Conservation (phyloP, 2,329 filamentous ascomycete species). For the Paramyrothecium roridum region DNA sequence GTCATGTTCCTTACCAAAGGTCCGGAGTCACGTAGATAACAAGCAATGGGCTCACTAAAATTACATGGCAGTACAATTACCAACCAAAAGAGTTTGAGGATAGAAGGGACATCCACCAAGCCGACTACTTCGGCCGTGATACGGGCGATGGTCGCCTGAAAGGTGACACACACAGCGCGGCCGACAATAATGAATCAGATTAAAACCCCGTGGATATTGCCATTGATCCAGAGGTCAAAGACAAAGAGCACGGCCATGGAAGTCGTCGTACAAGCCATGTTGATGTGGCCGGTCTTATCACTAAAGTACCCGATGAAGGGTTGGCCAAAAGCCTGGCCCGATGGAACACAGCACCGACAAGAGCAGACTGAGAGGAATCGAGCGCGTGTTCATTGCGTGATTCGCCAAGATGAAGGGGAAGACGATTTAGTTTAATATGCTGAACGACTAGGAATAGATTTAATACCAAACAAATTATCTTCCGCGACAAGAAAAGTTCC, state of each 20-base stretch:
- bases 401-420: too few relatives aligned
- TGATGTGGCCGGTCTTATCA: conserved; percentile 59
- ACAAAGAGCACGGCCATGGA: conserved; percentile 4
- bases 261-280: conserved; percentile 55
- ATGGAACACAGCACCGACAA: too few relatives aligned
- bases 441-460: too few relatives aligned
- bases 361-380: too few relatives aligned
- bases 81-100: conserved; percentile 10
- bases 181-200: conserved; percentile 4
- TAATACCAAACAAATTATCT: too few relatives aligned
- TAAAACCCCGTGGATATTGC: conserved; percentile 6
- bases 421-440: too few relatives aligned
- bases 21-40: too few relatives aligned
- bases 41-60: conserved; percentile 9
- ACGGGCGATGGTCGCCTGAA: conserved; percentile 9
- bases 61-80: conserved; percentile 4
- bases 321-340: conserved; percentile 56
- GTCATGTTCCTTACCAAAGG: too few relatives aligned
- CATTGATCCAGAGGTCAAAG: conserved; percentile 8
- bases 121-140: conserved; percentile 9
- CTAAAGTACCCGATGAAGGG: conserved; percentile 62
- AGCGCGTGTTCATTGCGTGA: too few relatives aligned
- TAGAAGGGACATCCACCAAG: conserved; percentile 4
- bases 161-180: conserved; percentile 5
- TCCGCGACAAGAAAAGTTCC: too few relatives aligned